Percentiles rank a stretch among this genome's conserved stretches.
Evolutionary conservation across 2,329 filamentous ascomycete species (phyloP).

Genomic region (Talaromyces sp.): DNA sequence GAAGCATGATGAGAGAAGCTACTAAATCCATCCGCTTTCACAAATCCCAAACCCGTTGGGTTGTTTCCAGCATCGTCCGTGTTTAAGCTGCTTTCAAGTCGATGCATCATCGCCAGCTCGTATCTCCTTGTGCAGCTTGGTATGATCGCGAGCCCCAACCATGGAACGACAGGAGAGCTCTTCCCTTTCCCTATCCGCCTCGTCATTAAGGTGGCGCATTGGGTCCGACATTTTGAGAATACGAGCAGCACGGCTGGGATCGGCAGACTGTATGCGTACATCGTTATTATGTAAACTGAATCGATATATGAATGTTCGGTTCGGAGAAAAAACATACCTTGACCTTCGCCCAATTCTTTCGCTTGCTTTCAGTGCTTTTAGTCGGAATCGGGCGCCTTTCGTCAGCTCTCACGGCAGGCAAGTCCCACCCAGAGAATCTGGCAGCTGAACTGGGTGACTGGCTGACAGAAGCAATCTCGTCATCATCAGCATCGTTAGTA

Average conservation of each 20-base stretch:
- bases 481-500: background rate
- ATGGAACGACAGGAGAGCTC: background rate
- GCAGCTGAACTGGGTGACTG: background rate
- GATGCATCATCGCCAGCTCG: background rate
- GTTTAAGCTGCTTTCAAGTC: background rate
- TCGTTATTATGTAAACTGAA: background rate
- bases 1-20: background rate
- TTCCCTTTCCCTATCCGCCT: background rate
- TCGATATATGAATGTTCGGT: background rate
- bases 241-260: slow-evolving; percentile 4
- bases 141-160: background rate
- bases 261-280: slow-evolving; percentile 4
- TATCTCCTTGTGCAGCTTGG: background rate
- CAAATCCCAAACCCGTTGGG: background rate
- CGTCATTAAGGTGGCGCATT: background rate
- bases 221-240: slow-evolving; percentile 1
- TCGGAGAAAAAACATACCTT: slow-evolving; percentile 4
- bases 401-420: background rate
- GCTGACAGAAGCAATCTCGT: background rate
- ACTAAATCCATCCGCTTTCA: background rate
- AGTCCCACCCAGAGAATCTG: background rate
- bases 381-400: background rate
- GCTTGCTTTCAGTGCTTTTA: background rate
- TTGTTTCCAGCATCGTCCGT: background rate
- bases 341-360: slow-evolving; percentile 12